These are phyloP conservation scores for Aspergillus unguis DNA, from an alignment of 2,329 filamentous ascomycete species.

Conservation along the genomic window DNA sequence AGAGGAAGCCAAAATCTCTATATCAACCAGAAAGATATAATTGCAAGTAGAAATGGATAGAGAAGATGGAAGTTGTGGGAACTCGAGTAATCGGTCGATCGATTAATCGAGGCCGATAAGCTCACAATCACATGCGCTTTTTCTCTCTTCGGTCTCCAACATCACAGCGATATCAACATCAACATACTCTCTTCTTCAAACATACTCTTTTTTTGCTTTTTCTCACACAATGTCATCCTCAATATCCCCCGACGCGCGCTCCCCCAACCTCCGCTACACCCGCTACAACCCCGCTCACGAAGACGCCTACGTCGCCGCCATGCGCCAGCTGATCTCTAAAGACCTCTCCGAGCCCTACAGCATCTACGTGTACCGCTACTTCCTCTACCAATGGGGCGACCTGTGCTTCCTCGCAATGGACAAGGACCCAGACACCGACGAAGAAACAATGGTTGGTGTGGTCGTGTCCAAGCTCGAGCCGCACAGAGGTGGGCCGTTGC, in stretches of 20 bases:
- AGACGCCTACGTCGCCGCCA: conserved; percentile 71
- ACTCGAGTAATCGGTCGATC: neutral
- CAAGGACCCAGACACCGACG: conserved; percentile 34
- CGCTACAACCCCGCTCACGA: conserved; percentile 60
- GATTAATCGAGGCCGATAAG: neutral
- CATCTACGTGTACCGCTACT: conserved; percentile 98
- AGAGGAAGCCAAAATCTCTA: neutral
- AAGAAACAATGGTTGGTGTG: conserved; percentile 69
- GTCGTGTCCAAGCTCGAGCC: conserved; percentile 92
- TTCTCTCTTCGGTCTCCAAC: neutral
- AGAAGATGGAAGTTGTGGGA: neutral
- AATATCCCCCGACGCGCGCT: conserved; percentile 7
- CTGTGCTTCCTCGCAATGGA: conserved; percentile 80
- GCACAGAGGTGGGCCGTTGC: conserved; percentile 78
- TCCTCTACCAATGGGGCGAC: conserved; percentile 95
- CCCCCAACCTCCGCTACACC: conserved; percentile 54
- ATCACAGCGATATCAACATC: neutral
- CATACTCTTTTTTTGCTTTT: neutral
- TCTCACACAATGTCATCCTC: neutral
- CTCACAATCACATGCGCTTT: conserved; percentile 1
- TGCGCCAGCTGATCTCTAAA: conserved; percentile 88
- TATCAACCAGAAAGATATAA: neutral
- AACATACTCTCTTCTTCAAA: neutral
- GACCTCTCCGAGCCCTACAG: conserved; percentile 98
- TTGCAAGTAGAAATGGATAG: neutral